Evolutionary conservation across 106 monocot species (phyloP).

Genomic region (Iris macrosiphon): DNA sequence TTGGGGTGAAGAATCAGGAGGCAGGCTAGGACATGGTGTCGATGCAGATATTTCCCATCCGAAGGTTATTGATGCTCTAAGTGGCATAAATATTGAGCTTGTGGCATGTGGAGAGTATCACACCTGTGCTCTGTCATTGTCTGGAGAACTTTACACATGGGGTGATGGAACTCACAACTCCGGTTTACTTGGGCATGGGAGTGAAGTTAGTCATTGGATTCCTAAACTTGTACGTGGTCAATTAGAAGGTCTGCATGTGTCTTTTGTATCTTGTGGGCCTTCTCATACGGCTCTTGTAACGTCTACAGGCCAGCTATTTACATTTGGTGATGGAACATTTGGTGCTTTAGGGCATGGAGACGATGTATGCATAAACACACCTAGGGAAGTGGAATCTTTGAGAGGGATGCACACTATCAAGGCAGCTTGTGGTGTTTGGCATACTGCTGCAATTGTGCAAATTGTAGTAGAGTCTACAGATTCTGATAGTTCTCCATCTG

Average conservation of each 20-base stretch:
- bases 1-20: slow-evolving; percentile 75
- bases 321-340: slow-evolving; percentile 81
- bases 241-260: slow-evolving; percentile 60
- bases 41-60: slow-evolving; percentile 61
- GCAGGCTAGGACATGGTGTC: slow-evolving; percentile 69
- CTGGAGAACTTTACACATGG: slow-evolving; percentile 71
- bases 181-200: slow-evolving; percentile 69
- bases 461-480: slow-evolving; percentile 18
- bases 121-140: slow-evolving; percentile 69
- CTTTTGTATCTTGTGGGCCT: slow-evolving; percentile 68
- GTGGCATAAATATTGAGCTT: slow-evolving; percentile 50
- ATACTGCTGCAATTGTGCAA: slow-evolving; percentile 60
- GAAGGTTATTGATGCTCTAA: slow-evolving; percentile 40
- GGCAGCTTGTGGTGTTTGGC: slow-evolving; percentile 75
- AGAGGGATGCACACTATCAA: slow-evolving; percentile 45
- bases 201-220: slow-evolving; percentile 58
- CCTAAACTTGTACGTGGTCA: slow-evolving; percentile 54
- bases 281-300: slow-evolving; percentile 76
- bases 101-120: slow-evolving; percentile 70
- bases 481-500: slow-evolving; percentile 30
- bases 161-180: slow-evolving; percentile 59
- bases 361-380: slow-evolving; percentile 26
- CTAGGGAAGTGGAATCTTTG: slow-evolving; percentile 58
- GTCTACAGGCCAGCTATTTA: slow-evolving; percentile 60
- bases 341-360: slow-evolving; percentile 76